Percentiles rank a stretch among this genome's conserved stretches.
Evolutionary conservation across 2,329 filamentous ascomycete genomes (phyloP).

Genomic region (Penicillium sp.): DNA sequence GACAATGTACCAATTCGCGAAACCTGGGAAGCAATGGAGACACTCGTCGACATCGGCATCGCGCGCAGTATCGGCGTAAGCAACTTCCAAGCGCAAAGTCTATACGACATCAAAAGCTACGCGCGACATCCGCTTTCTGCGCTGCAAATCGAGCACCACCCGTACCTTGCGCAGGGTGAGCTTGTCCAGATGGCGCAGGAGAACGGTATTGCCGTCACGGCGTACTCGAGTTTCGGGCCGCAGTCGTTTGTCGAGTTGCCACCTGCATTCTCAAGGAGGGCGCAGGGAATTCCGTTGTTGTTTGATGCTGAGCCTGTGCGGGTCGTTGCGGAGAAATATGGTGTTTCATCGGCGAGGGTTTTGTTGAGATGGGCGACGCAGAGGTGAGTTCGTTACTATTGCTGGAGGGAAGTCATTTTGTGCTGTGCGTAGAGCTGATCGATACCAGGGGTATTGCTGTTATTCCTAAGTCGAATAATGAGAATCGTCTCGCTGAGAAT

Average conservation of each 20-base stretch:
- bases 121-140: constrained; percentile 6
- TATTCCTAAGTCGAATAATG: constrained; percentile 15
- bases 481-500: constrained; percentile 8
- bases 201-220: constrained; percentile 9
- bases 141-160: constrained; percentile 14
- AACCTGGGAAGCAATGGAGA: constrained; percentile 13
- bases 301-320: constrained; percentile 10
- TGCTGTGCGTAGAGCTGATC: too few relatives aligned
- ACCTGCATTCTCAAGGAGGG: constrained; percentile 7
- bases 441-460: constrained; percentile 2
- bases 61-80: constrained; percentile 13
- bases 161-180: constrained; percentile 10
- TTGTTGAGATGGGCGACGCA: constrained; percentile 14
- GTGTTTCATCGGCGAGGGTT: constrained; percentile 8
- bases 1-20: constrained; percentile 11
- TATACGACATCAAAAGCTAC: constrained; percentile 12
- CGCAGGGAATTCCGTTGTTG: constrained; percentile 6
- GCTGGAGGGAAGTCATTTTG: background rate
- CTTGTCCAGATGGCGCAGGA: constrained; percentile 11
- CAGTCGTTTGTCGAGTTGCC: constrained; percentile 13
- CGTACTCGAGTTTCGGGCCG: constrained; percentile 13
- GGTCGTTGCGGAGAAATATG: constrained; percentile 4
- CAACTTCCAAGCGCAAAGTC: constrained; percentile 13
- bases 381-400: background rate
- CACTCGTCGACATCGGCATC: constrained; percentile 11